Conservation (phyloP, 257 asterid species). For the Thymus quinquecostatus region DNA sequence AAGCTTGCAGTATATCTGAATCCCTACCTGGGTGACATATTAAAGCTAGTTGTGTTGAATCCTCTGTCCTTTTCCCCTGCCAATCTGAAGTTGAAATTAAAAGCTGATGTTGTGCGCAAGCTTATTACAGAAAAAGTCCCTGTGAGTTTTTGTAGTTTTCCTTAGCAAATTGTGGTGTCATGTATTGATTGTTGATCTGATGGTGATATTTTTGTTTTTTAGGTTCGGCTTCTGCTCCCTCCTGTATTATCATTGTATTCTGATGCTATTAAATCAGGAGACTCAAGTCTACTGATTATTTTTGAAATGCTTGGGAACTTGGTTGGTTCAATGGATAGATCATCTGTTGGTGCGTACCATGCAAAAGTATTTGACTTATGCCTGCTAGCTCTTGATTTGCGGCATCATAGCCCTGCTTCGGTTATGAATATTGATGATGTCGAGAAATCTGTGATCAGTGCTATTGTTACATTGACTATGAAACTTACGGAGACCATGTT, state of each 20-base stretch:
- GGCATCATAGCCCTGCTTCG: constrained; percentile 63
- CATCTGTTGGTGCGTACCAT: constrained; percentile 68
- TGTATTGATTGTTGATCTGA: constrained; percentile 20
- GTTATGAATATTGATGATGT: constrained; percentile 57
- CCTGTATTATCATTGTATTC: constrained; percentile 64
- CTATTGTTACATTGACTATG: constrained; percentile 70
- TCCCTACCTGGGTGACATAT: constrained; percentile 71
- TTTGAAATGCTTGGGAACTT: constrained; percentile 77
- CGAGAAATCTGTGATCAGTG: constrained; percentile 68
- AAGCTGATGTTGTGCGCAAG: constrained; percentile 75
- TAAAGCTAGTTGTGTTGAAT: constrained; percentile 66
- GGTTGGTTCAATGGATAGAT: constrained; percentile 76
- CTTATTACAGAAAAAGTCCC: constrained; percentile 75
- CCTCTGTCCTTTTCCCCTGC: constrained; percentile 60
- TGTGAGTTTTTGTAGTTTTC: constrained; percentile 50
- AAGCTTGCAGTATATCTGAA: constrained; percentile 84
- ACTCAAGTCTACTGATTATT: constrained; percentile 60
- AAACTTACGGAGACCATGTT: constrained; percentile 87
- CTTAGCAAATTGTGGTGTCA: not conserved
- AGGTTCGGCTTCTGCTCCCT: constrained; percentile 91
- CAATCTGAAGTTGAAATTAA: constrained; percentile 60
- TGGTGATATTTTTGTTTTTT: constrained; percentile 27
- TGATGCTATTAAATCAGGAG: constrained; percentile 67
- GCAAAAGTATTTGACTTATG: constrained; percentile 78
- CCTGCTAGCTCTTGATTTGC: constrained; percentile 89